phyloP scores from a whole-genome alignment of 1,284 basidiomycete species.

The Moesziomyces sp. region DNA sequence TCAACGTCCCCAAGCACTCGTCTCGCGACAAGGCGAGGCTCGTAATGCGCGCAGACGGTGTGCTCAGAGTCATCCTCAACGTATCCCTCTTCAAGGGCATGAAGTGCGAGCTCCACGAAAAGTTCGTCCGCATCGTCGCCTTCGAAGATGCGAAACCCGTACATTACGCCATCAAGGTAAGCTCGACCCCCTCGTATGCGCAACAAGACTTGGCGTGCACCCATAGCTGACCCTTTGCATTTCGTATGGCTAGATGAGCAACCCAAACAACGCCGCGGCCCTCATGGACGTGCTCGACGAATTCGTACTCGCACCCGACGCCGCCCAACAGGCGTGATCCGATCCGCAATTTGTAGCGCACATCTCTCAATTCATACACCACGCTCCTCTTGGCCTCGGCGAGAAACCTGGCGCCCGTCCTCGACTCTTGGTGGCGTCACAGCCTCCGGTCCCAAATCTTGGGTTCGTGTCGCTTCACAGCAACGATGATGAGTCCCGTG shows the following conservation, averaged over 20 bases:
- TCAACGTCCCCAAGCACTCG: slow-evolving; percentile 75
- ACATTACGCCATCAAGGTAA: slow-evolving; percentile 63
- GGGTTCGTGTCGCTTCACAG: too few species aligned
- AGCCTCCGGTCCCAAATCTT: too few species aligned
- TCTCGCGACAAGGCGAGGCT: slow-evolving; percentile 78
- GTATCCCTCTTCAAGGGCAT: slow-evolving; percentile 86
- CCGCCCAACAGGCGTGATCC: slow-evolving; percentile 12
- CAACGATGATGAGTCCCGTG: too few species aligned
- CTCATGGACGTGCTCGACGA: slow-evolving; percentile 48
- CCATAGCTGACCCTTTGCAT: slow-evolving; percentile 1
- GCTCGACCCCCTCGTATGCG: background rate
- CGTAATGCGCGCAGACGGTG: slow-evolving; percentile 95
- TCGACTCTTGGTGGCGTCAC: too few species aligned
- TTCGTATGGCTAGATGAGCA: slow-evolving; percentile 28
- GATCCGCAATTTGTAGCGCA: too few species aligned
- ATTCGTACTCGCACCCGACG: slow-evolving; percentile 24
- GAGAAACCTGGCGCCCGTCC: too few species aligned
- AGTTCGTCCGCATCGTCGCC: slow-evolving; percentile 62
- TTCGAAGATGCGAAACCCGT: slow-evolving; percentile 59
- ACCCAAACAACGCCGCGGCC: slow-evolving; percentile 47
- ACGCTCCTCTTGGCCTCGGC: too few species aligned
- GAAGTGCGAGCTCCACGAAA: slow-evolving; percentile 78
- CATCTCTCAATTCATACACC: too few species aligned
- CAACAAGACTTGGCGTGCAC: background rate
- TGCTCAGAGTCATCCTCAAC: slow-evolving; percentile 85